Percentiles rank a stretch among this genome's conserved stretches.
Conservation (phyloP, 108 stramenopile species). For the Cyclotella cryptica region DNA sequence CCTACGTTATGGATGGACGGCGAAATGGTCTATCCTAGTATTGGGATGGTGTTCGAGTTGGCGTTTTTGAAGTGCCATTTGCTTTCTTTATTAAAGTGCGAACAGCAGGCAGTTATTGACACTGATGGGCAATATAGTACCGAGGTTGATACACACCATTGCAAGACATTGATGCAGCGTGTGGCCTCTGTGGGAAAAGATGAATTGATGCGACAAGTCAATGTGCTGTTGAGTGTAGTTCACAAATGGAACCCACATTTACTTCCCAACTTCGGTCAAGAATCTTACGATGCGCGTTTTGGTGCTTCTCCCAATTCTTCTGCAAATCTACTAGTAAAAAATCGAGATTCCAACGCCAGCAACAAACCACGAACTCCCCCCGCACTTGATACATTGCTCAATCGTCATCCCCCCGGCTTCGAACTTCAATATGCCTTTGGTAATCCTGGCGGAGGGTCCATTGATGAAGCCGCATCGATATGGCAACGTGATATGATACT, state of each 20-base stretch:
- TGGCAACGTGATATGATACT: conserved; percentile 58
- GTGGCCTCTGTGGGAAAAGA: conserved; percentile 5
- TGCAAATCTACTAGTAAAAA: neutral
- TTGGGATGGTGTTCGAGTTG: conserved; percentile 57
- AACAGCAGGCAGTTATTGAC: neutral
- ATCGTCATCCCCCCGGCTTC: conserved; percentile 46
- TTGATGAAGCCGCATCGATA: conserved; percentile 48
- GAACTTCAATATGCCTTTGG: conserved; percentile 54
- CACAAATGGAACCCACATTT: conserved; percentile 57
- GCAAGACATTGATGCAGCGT: neutral
- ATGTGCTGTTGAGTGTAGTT: conserved; percentile 44
- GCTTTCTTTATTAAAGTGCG: conserved; percentile 23
- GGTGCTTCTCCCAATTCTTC: conserved; percentile 9
- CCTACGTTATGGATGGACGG: conserved; percentile 51
- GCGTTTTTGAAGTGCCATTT: conserved; percentile 51
- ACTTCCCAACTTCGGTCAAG: conserved; percentile 35
- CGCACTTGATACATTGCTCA: conserved; percentile 29
- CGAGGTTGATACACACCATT: too few relatives aligned
- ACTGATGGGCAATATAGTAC: neutral
- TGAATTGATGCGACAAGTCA: conserved; percentile 37
- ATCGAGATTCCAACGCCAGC: neutral
- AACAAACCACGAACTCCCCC: conserved; percentile 23
- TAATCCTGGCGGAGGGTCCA: conserved; percentile 47
- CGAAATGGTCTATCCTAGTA: conserved; percentile 51
- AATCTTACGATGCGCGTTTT: neutral